Evolutionary conservation across 2,329 filamentous ascomycete species (phyloP).

Genomic region (Boeremia lycopersici): DNA sequence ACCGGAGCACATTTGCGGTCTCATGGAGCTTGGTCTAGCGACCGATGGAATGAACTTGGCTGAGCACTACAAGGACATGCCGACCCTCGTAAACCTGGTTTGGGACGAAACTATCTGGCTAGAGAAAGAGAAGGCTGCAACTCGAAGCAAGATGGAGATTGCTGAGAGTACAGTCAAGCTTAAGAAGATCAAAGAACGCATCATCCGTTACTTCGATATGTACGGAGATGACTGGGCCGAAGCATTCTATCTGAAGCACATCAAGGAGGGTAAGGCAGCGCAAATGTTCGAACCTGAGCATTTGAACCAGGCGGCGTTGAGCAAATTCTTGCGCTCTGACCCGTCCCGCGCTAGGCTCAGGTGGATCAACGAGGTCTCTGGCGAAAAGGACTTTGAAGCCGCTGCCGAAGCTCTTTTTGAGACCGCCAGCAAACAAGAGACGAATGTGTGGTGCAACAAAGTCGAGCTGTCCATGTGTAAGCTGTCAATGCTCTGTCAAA

Average conservation of each 20-base stretch:
- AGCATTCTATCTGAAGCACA: conserved; percentile 79
- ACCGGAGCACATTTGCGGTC: conserved; percentile 49
- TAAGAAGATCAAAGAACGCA: conserved; percentile 51
- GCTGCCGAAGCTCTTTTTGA: conserved; percentile 74
- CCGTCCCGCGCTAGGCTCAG: conserved; percentile 76
- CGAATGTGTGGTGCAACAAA: conserved; percentile 89
- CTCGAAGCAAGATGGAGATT: conserved; percentile 44
- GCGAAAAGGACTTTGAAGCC: conserved; percentile 74
- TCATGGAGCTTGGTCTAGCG: conserved; percentile 59
- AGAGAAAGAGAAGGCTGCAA: conserved; percentile 38
- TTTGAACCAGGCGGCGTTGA: conserved; percentile 73
- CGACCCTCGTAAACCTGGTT: conserved; percentile 62
- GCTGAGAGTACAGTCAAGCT: conserved; percentile 47
- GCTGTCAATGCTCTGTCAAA: conserved; percentile 62
- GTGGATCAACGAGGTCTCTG: conserved; percentile 92
- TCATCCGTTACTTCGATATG: conserved; percentile 62
- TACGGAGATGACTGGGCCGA: conserved; percentile 72
- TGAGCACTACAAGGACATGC: conserved; percentile 67
- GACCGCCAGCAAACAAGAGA: conserved; percentile 73
- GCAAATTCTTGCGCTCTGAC: conserved; percentile 75
- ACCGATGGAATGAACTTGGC: conserved; percentile 65
- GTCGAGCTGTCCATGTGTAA: conserved; percentile 91
- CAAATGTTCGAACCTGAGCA: conserved; percentile 70
- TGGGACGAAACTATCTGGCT: conserved; percentile 53
- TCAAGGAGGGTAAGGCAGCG: conserved; percentile 58